Evolutionary conservation across 768 basidiomycete genomes (phyloP), one percentile per base, ranked within the genome.

Genomic region (Neoboletus brunneissimus): DNA sequence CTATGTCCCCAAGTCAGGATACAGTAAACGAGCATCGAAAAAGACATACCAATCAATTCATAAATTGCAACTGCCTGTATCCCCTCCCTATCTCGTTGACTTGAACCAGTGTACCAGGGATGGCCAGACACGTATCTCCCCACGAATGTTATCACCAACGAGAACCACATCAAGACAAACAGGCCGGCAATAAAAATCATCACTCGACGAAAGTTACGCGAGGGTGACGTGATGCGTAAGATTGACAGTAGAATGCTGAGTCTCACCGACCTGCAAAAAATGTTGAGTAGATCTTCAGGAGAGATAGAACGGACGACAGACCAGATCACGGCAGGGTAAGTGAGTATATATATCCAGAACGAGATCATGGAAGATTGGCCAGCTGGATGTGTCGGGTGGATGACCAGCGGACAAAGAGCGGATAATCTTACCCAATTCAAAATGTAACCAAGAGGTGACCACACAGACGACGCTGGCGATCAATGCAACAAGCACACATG

Each of bases 21-120:
- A 9, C 23, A 25, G 5, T 11, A 25, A 32, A 41, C 6, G 5
- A 27, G 8, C 29, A 41, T 23, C 5, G 20, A 41, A 23, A 50
- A 49, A 38, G 25, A 48, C 54, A 25, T 43, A 61, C 65, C 18
- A n/a, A 52, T 54, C 15, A 67, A 49, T 49, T 64, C 65, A 48
- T 50, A 55, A 48, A 64, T 57, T 13, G 48, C 12, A 42, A 55
- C 16, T 4, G 52, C 23, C 5, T 7, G 41, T 22, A 16, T 35
- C 20, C 11, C n/a, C 29, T 20, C 11, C 20, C 3, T 11, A 15
- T 46, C 23, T 12, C 5, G 42, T 27, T 22, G n/a, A 40, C 13
- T 31, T 32, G 23, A 5, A 23, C 37, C 31, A n/a, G 29, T 35
- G 27, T 45, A 38, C 44, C 51, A 50, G 4, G 10, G 12, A 25